Evolutionary conservation across 2,329 filamentous ascomycete genomes (phyloP), one percentile per base, ranked within the genome.

Genomic region (Neonectria neomacrospora): DNA sequence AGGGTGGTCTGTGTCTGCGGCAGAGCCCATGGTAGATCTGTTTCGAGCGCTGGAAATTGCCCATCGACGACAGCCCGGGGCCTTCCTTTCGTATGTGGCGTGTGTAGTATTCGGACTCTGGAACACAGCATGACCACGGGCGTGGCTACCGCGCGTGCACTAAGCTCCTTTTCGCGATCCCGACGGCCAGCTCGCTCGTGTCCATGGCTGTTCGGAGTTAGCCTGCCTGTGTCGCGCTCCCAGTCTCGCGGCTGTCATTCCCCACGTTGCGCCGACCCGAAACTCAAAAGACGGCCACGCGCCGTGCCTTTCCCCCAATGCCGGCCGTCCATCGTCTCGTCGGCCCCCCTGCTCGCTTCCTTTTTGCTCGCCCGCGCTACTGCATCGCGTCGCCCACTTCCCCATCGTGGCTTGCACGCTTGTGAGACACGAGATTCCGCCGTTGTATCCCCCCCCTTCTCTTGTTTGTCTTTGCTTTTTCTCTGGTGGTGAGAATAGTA

Each of bases 131-230:
- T 45, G 26, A 44, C 26, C 20, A 26, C 54, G 50, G 57, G 22
- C 11, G 11, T n/a, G 58, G 52, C 47, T 61, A 61, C 47, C 58
- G 58, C 58, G 58, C 58, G 37, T 52, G 39, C 20, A 48, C 58
- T 61, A 61, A 41, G 34, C 58, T 61, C 44, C 14, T 45, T 61
- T 53, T 12, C 34, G 28, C 23, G 16, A 51, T 61, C 52, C 58
- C 58, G n/a, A 61, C 52, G 52, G 45, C 51, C 39, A 34, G n/a
- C 37, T 26, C 12, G 37, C 8, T 45, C 32, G 11, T 32, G 23
- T 28, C n/a, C 47, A 11, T 20, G n/a, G 3, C 26, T 20, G 9
- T 16, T 26, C 11, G 22, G 26, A 16, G 10, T 26, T 45, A 16
- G 42, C 12, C 42, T 16, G 20, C 6, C 3, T 32, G 11, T 5